Evolutionary conservation across 331 rosid species (phyloP), one percentile per base, ranked within the genome.

Genomic region (Rosa hybrid): DNA sequence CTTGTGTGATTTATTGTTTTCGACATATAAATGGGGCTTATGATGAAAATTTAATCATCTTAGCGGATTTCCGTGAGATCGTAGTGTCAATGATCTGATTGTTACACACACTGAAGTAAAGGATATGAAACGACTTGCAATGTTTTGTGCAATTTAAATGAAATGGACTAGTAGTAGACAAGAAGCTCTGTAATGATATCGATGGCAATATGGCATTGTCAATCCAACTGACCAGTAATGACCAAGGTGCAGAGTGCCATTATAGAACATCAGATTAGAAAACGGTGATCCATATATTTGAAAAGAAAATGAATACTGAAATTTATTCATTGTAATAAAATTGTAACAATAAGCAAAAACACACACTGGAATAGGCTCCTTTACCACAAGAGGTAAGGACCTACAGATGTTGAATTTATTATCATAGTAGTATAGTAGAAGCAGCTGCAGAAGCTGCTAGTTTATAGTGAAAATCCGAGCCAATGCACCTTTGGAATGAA

Each of bases 51-150:
- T 46, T 21, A 69, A 68, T 81, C 76, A 91, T 91, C 98, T 95
- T 95, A 92, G 99, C 99, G 98, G 99, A 95, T 95, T 95, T 95
- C 99, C 89, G 97, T 92, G 99, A 95, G 97, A 84, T 82, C 57
- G 84, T 41, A 68, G 7, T n/a, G 63, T 90, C 97, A 81, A 91
- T 88, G 99, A 95, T 89, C 96, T 92, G 94, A 84, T 27, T 90
- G 97, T 95, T 95, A 95, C 96, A 90, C 94, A 90, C 97, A 95
- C 99, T 92, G 97, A 94, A 5, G 34, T 14, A 14, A 50, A 14
- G 14, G 5, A 13, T 13, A 12, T 49, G 13, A 13, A 49, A 13
- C 54, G 3, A 12, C 5, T 49, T 13, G 39, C 39, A 34, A 34
- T 34, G 39, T 34, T 34, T 34, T 12, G 1, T 3, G 54, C 54